Percentiles rank a stretch among this genome's conserved stretches.
Evolutionary conservation across 202 grass and related monocot species (phyloP).

Genomic region (Panicum virgatum): DNA sequence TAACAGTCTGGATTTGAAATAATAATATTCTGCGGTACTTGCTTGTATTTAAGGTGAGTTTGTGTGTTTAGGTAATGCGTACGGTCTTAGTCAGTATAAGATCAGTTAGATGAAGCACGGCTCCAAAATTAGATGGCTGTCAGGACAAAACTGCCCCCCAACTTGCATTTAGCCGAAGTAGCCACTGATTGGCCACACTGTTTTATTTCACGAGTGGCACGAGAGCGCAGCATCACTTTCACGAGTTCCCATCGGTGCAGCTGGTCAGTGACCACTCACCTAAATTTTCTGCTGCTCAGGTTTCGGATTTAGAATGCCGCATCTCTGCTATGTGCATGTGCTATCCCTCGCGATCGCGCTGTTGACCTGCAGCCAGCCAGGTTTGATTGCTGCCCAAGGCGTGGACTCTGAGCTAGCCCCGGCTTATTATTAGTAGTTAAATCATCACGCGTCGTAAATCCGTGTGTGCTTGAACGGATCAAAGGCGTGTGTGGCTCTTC

Average conservation of each 20-base stretch:
- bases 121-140: background rate
- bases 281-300: constrained; percentile 1
- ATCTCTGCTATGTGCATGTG: no score
- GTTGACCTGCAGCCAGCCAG: constrained; percentile 22
- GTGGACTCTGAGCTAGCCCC: constrained; percentile 10
- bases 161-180: background rate
- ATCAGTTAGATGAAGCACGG: background rate
- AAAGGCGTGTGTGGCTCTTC: background rate
- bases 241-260: background rate
- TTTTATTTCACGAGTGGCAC: constrained; percentile 10
- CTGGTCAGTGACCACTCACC: background rate
- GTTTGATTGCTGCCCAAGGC: constrained; percentile 42
- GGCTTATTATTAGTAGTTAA: no score
- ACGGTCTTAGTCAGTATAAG: background rate
- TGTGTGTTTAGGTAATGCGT: background rate
- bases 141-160: background rate
- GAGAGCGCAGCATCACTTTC: background rate
- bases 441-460: background rate
- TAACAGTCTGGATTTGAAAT: no score
- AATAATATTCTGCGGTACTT: no score
- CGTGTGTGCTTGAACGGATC: constrained; percentile 17
- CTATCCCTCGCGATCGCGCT: no score
- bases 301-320: background rate
- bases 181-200: background rate
- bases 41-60: no score